Evolutionary conservation across 2,329 filamentous ascomycete species (phyloP).

Genomic region (Tolypocladium tundrense): DNA sequence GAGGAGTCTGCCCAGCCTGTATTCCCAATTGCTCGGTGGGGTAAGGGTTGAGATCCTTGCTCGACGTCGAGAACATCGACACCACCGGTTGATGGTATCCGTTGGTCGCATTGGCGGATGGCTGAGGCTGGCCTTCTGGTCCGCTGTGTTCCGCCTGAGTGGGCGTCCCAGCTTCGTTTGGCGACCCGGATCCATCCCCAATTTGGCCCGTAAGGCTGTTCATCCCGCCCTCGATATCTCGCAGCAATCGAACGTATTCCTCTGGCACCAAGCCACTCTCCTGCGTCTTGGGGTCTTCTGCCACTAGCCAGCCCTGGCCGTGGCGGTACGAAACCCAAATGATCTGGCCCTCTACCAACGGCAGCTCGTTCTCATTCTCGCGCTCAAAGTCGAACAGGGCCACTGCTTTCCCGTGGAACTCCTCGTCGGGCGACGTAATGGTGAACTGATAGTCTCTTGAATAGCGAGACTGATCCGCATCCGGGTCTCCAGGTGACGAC

Average conservation of each 20-base stretch:
- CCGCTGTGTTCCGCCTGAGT: conserved; percentile 47
- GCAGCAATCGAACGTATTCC: conserved; percentile 84
- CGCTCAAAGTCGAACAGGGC: conserved; percentile 90
- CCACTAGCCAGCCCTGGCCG: conserved; percentile 94
- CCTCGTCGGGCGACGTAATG: conserved; percentile 88
- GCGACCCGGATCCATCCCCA: conserved; percentile 39
- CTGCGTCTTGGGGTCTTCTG: conserved; percentile 86
- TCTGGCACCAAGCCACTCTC: conserved; percentile 94
- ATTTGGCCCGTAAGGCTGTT: conserved; percentile 57
- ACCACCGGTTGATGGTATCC: conserved; percentile 60
- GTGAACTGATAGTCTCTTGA: conserved; percentile 91
- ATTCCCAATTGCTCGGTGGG: conserved; percentile 54
- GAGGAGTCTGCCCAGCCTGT: conserved; percentile 51
- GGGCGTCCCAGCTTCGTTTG: conserved; percentile 48
- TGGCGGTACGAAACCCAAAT: conserved; percentile 95
- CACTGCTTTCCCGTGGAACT: conserved; percentile 94
- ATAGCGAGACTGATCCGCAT: conserved; percentile 67
- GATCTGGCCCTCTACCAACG: conserved; percentile 85
- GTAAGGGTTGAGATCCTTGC: conserved; percentile 58
- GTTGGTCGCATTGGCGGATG: conserved; percentile 37
- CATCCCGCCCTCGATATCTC: conserved; percentile 87
- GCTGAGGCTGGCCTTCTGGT: conserved; percentile 36
- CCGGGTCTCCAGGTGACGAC: conserved; percentile 47
- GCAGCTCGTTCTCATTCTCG: conserved; percentile 94
- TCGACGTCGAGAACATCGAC: conserved; percentile 60